Evolutionary conservation across 257 asterid genomes (phyloP), one percentile per base, ranked within the genome.

Genomic region (Penstemon eatonii): DNA sequence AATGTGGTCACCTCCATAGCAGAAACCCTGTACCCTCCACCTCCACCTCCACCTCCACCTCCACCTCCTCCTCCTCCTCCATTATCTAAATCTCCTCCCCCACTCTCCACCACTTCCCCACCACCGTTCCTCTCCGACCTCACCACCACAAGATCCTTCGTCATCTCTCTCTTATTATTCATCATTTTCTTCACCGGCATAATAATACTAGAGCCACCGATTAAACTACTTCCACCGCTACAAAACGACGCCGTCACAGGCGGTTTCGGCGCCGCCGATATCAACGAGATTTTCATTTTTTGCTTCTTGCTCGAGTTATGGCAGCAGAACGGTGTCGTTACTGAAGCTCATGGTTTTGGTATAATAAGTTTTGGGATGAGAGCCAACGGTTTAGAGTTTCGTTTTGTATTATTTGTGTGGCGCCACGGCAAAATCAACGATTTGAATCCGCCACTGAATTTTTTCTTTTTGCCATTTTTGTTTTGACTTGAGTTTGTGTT

Each of bases 1-100:
- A 92, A 86, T 61, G 96, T 89, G 54, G 86, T 86, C 43, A 92
- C 96, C 81, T 92, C 96, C 97, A 89, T 88, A 36, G 83, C 83
- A 4, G 96, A 66, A 2, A 85, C 90, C n/a, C 86, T 63, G 67
- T 65, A 74, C 63, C 76, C 84, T 46, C 73, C 78, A 12, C 73
- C 68, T 7, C 75, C 78, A 12, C 73, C 68, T 7, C 75, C 36
- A 49, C 45, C 71, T 57, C 67, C 76, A 3, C 77, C 80, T 0
- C 52, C 76, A 13, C 72, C 61, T 33, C 71, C 70, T 3, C 64
- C 74, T 11, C 66, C 53, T 25, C 33, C 33, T 25, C 33, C 33
- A 25, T 25, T 25, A 25, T 25, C 33, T 1, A 25, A 25, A 41
- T 72, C 79, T 36, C 75, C 67, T 62, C 79, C 86, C 10, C 84